Evolutionary conservation across 2,329 filamentous ascomycete genomes (phyloP), one percentile per base, ranked within the genome.

Genomic region (Phoma sp.): DNA sequence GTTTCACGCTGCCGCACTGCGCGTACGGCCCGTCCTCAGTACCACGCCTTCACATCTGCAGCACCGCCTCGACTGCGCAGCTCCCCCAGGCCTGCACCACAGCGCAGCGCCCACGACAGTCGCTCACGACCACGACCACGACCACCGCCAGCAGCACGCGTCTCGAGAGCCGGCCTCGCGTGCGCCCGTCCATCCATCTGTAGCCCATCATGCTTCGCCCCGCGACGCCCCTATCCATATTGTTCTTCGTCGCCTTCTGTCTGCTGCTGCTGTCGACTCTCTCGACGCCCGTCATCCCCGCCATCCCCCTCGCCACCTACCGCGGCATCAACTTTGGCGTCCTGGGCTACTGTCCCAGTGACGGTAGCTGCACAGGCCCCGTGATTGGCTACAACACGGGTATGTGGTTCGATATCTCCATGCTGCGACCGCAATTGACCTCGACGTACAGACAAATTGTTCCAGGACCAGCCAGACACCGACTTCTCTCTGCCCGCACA

Each of bases 261-360:
- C 82, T 98, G 59, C 83, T 98, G 47, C 81, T 98, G 41, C 82
- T 99, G 35, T 91, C 92, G 41, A 91, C 93, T 35, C 80, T 99
- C n/a, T 96, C 94, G 1, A 93, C 92, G 0, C 95, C 95, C 17
- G 87, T 99, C 64, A 89, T 98, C 72, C 87, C 89, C 71, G 84
- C 82, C 24, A 96, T 99, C 41, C 91, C 92, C 9, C 82, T 99
- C 37, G 93, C 90, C 33, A 87, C 85, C 47, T 94, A 88, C 71
- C 79, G 88, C 37, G 87, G 88, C 67, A 85, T 91, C 65, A 88
- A 87, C 64, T 97, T 96, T 80, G 95, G 95, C 43, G 93, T 98
- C 43, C 94, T 98, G 79, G 95, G 95, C 24, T 96, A 86, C 69
- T 99, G 95, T 77, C 82, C 86, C 62, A 80, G 78, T 35, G 70